Evolutionary conservation across 2,329 filamentous ascomycete genomes (phyloP), one percentile per base, ranked within the genome.

Genomic region (Mycosphaerella sp.): DNA sequence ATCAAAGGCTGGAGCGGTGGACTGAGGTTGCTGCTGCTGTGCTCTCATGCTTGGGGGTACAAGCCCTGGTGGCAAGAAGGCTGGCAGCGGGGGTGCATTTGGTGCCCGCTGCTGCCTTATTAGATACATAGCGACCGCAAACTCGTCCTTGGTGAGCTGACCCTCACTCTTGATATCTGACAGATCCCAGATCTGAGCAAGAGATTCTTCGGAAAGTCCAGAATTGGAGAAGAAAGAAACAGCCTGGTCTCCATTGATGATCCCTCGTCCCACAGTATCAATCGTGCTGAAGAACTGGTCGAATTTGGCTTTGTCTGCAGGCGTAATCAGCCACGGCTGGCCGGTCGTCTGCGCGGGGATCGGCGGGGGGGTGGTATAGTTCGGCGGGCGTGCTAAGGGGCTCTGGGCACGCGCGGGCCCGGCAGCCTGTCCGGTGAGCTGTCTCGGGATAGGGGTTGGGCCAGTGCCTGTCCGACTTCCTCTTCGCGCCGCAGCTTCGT

Each of bases 151-250:
- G 45, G 80, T 90, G 53, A 98, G 76, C 54, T 86, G 85, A 9
- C 93, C 93, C 62, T 91, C 87, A 6, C 89, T 93, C 66, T 89
- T 89, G 71, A 96, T 89, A 72, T 98, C 93, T 11, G 93, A 86
- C 31, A 98, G 81, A 69, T 98, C 93, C 93, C 93, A 98, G 59
- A 98, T 95, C 64, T 95, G 88, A 31, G 93, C 93, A 50, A 98
- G 77, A 8, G 82, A 83, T 65, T 96, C 92, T 68, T 97, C 92
- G 0, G 89, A 82, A 11, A 98, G 78, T 54, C 88, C 86, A 0
- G 92, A 95, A 70, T 95, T 90, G 68, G 87, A 92, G 70, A 98
- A 89, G 73, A 97, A 98, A 7, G 83, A 80, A 7, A 97, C 93
- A 2, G 92, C 93, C 71, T 97, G 90, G 65, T 97, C 92, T 60